Evolutionary conservation across 441 rosid species (phyloP).

Genomic region (Populus hybrid): DNA sequence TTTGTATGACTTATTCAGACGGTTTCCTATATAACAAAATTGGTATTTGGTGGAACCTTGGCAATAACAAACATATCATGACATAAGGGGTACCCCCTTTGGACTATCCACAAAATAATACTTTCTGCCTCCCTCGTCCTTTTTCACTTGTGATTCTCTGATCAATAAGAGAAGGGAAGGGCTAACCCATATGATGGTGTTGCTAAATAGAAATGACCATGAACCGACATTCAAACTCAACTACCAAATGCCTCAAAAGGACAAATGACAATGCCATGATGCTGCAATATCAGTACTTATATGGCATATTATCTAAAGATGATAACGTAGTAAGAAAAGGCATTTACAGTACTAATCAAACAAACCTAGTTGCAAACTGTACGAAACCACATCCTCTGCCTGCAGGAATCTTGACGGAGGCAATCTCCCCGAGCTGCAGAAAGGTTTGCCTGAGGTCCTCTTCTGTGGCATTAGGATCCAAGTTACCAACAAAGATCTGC

Average conservation of each 20-base stretch:
- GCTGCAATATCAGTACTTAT: background rate
- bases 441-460: slow-evolving; percentile 81
- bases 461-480: slow-evolving; percentile 83
- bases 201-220: background rate
- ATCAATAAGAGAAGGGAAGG: slow-evolving; percentile 1
- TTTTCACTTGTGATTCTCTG: slow-evolving; percentile 9
- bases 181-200: slow-evolving; percentile 7
- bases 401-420: slow-evolving; percentile 72
- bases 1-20: background rate
- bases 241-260: slow-evolving; percentile 1
- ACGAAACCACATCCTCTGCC: slow-evolving; percentile 87
- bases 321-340: background rate
- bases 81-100: slow-evolving; percentile 3
- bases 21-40: background rate
- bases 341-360: background rate
- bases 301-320: background rate
- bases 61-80: background rate
- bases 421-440: slow-evolving; percentile 68
- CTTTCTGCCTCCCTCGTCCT: slow-evolving; percentile 11
- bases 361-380: slow-evolving; percentile 71
- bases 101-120: slow-evolving; percentile 1
- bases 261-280: background rate
- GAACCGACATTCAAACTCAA: background rate
- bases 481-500: slow-evolving; percentile 69
- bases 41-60: background rate